A percentile compares a stretch with the other conserved stretches of the same genome.
These are phyloP conservation scores for Populus hybrid DNA, from an alignment of 441 rosid genomes.

Conservation along the genomic window DNA sequence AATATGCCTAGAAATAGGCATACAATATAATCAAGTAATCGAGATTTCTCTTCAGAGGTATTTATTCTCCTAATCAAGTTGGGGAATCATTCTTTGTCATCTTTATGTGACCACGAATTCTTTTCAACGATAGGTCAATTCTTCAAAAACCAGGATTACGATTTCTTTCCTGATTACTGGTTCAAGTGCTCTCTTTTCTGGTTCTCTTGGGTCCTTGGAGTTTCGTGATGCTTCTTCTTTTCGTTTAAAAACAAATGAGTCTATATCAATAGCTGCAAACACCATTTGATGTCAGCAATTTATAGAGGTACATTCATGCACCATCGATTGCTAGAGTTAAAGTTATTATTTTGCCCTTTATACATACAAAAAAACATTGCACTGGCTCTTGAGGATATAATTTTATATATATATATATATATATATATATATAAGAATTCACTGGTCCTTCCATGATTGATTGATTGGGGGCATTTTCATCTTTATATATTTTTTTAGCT, in stretches of 20 bases:
- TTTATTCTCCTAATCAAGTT: constrained; percentile 25
- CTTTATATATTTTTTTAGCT: no score
- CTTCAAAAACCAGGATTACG: neutral
- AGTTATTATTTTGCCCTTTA: no score
- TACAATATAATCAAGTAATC: constrained; percentile 13
- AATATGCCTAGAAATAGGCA: constrained; percentile 22
- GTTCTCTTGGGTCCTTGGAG: neutral
- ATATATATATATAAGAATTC: no score
- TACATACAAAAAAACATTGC: no score
- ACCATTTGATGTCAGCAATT: neutral
- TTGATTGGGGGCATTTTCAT: no score
- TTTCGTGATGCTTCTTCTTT: neutral
- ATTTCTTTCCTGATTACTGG: neutral
- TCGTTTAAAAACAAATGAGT: neutral
- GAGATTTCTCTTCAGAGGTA: constrained; percentile 5
- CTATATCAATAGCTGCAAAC: neutral
- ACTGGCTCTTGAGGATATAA: no score
- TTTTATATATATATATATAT: no score
- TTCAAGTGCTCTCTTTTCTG: neutral
- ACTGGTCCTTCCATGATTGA: no score
- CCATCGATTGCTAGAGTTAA: no score
- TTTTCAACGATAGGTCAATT: neutral
- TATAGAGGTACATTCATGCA: no score
- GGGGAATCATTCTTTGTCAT: constrained; percentile 43
- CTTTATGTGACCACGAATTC: constrained; percentile 13